A percentile compares a stretch with the other conserved stretches of the same genome.
These are phyloP conservation scores for Acanthamoeba healyi DNA, from an alignment of 208 protist genomes.

Conservation along the genomic window DNA sequence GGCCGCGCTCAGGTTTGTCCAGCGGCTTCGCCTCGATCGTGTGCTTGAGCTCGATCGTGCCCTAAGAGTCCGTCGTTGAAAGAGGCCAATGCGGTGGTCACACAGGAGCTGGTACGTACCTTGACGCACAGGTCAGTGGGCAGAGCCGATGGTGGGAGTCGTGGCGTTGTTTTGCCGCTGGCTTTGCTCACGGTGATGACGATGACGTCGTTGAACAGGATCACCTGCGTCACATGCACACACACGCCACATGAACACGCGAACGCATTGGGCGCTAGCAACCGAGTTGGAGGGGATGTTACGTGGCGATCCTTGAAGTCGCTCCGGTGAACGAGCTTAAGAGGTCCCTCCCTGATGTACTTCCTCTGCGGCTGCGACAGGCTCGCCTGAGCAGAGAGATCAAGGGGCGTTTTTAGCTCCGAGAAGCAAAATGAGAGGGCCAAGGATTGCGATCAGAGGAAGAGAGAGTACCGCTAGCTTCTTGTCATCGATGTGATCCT, in stretches of 20 bases:
- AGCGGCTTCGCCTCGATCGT: neutral
- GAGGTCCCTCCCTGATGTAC: slow-evolving; percentile 12
- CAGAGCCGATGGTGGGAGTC: neutral
- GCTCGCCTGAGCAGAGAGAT: slow-evolving; percentile 6
- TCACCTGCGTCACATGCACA: neutral
- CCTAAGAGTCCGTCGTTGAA: too few relatives aligned
- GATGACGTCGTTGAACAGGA: slow-evolving; percentile 15
- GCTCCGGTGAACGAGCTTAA: neutral
- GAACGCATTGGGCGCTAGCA: neutral
- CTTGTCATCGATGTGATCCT: slow-evolving; percentile 29
- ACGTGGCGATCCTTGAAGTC: slow-evolving; percentile 36
- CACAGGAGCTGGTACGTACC: too few relatives aligned
- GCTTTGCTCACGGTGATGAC: slow-evolving; percentile 26
- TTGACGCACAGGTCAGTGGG: slow-evolving; percentile 39
- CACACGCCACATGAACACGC: too few relatives aligned
- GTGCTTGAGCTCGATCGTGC: slow-evolving; percentile 14
- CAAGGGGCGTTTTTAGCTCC: too few relatives aligned
- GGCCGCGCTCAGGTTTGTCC: slow-evolving; percentile 15
- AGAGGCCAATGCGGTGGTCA: too few relatives aligned
- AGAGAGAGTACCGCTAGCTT: neutral
- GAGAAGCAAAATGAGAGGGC: neutral
- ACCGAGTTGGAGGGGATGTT: neutral
- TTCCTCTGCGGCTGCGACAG: neutral
- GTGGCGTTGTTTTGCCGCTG: neutral
- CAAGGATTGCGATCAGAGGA: neutral